phyloP scores from a whole-genome alignment of 495 filamentous ascomycete species.

The Hypoxylon lenormandii region DNA sequence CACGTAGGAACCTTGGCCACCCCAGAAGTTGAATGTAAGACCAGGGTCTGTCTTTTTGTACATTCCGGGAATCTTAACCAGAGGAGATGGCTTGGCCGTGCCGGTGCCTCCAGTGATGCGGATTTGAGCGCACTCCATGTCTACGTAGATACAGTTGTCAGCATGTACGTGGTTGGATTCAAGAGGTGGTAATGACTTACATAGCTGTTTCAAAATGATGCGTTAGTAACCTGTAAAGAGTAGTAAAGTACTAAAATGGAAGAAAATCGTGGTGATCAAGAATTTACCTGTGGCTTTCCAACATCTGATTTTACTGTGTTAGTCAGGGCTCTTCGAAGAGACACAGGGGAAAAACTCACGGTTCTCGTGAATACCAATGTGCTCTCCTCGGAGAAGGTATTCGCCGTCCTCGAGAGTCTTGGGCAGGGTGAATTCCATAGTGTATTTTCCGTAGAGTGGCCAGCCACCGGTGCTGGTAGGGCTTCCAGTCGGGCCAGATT shows the following conservation, averaged over 20 bases:
- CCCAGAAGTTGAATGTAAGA: slow-evolving; percentile 60
- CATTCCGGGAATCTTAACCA: slow-evolving; percentile 65
- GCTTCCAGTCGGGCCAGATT: slow-evolving; percentile 49
- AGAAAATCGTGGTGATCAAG: neutral
- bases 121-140: slow-evolving; percentile 67
- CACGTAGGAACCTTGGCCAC: slow-evolving; percentile 45
- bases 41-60: slow-evolving; percentile 62
- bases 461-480: slow-evolving; percentile 51
- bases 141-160: slow-evolving; percentile 58
- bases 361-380: slow-evolving; percentile 66
- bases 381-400: slow-evolving; percentile 68
- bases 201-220: slow-evolving; percentile 22
- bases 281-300: slow-evolving; percentile 39
- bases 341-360: slow-evolving; percentile 33
- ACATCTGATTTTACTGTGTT: slow-evolving; percentile 20
- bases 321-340: slow-evolving; percentile 14
- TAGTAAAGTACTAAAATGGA: slow-evolving; percentile 5
- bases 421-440: slow-evolving; percentile 65
- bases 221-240: slow-evolving; percentile 18
- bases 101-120: slow-evolving; percentile 62
- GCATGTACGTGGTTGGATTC: slow-evolving; percentile 2
- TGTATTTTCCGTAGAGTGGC: slow-evolving; percentile 55
- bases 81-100: slow-evolving; percentile 55
- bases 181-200: slow-evolving; percentile 46
- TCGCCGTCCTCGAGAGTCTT: slow-evolving; percentile 61